Evolutionary conservation across 2,329 filamentous ascomycete genomes (phyloP).

Genomic region (Cyclaneusma minus): DNA sequence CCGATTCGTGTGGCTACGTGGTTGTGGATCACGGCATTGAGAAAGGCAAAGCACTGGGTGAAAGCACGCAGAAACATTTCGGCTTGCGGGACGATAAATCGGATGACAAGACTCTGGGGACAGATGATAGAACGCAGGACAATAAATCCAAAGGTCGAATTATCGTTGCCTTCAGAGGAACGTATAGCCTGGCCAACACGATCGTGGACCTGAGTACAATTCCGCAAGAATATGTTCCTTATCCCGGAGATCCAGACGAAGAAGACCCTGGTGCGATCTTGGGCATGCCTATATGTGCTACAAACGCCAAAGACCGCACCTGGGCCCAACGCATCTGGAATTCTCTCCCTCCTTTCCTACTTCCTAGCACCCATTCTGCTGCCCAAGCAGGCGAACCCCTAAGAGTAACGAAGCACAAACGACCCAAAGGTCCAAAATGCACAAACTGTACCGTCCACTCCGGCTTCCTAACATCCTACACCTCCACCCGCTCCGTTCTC

Average conservation of each 20-base stretch:
- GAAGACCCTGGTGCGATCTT: constrained; percentile 20
- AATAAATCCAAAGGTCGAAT: constrained; percentile 31
- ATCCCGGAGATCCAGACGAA: constrained; percentile 36
- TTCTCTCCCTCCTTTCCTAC: no score
- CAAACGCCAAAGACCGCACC: no score
- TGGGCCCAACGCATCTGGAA: no score
- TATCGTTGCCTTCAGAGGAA: constrained; percentile 81
- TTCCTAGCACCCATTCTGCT: no score
- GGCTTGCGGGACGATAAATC: no score
- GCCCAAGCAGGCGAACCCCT: no score
- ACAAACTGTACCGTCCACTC: constrained; percentile 82
- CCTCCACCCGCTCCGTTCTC: constrained; percentile 53
- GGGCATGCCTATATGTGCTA: no score
- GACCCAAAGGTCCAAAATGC: constrained; percentile 44
- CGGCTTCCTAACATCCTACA: constrained; percentile 80
- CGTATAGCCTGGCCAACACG: constrained; percentile 85
- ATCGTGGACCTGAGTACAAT: constrained; percentile 80
- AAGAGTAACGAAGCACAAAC: no score
- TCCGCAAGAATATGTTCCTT: constrained; percentile 82
- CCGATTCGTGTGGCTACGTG: constrained; percentile 88
- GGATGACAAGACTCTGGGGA: no score
- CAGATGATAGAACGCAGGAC: no score
- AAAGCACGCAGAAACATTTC: constrained; percentile 16
- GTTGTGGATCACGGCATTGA: constrained; percentile 57
- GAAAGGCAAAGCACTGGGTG: constrained; percentile 3